Evolutionary conservation across 257 asterid genomes (phyloP), one percentile per base, ranked within the genome.

Genomic region (Anisodus tanguticus): DNA sequence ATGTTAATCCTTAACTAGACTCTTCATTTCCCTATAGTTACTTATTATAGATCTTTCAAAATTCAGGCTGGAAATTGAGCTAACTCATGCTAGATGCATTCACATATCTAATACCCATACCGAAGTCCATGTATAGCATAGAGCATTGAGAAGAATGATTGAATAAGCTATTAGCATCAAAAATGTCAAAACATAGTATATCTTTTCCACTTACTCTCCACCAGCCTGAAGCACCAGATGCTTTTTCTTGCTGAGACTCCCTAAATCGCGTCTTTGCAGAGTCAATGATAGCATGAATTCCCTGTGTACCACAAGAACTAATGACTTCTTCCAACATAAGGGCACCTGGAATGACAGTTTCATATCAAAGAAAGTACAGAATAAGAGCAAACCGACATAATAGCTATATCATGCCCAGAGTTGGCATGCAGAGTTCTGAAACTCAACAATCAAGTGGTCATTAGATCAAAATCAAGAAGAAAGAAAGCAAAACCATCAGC

Each of bases 291-390:
- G 98, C 98, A 89, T 91, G 89, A 82, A 93, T 85, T 84, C 95
- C 99, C 84, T 89, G 95, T 83, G 86, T 82, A 81, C 93, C 97
- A 81, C 92, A 92, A 82, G 93, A 89, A 83, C 85, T 83, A 69
- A 93, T 89, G 69, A 95, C 89, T 91, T 92, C 99, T 89, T 93
- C 98, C 88, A 97, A 86, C 88, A 97, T 89, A 85, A 95, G 91
- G 11, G 94, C 90, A 58, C 99, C 99, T 97, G 89, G 79, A 86
- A 85, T 85, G 86, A 83, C 86, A 41, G 58, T 35, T 70, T 76
- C 63, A 22, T 53, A 47, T 83, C 63, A 57, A 71, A n/a, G 81
- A 3, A 58, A 51, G 63, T 51, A 76, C 63, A 51, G 63, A 22
- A 76, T 26, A 76, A 31, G 26, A 76, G 62, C n/a, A 45, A 47